Percentiles rank a stretch among this genome's conserved stretches.
phyloP scores from a whole-genome alignment of 257 asterid genomes.

The Jasminum sambac region DNA sequence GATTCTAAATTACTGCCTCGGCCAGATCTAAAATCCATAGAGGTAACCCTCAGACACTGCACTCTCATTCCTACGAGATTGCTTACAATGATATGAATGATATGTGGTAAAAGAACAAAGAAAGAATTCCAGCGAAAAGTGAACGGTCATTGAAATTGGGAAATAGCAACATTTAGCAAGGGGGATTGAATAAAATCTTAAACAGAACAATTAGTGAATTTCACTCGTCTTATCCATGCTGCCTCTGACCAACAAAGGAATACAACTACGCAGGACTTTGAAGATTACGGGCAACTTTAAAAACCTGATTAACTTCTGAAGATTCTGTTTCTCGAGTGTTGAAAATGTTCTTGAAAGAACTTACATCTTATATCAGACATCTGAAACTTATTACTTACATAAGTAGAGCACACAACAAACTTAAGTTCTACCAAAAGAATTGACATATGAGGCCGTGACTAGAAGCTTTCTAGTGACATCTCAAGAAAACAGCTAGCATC shows the following conservation, averaged over 20 bases:
- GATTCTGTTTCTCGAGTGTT: not conserved
- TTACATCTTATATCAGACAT: not conserved
- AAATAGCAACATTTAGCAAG: not conserved
- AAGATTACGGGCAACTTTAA: not conserved
- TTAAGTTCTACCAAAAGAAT: constrained; percentile 7
- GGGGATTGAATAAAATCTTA: not conserved
- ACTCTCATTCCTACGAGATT: not conserved
- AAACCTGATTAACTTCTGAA: not conserved
- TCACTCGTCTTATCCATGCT: not conserved
- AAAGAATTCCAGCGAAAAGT: not conserved
- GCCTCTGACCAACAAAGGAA: not conserved
- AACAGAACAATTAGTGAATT: not conserved
- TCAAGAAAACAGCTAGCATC: constrained; percentile 7
- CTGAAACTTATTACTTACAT: not conserved
- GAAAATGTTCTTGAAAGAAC: not conserved
- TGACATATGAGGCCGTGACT: not conserved
- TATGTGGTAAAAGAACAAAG: not conserved
- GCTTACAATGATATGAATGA: not conserved
- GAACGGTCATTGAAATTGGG: not conserved
- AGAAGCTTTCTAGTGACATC: not conserved
- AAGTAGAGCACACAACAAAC: not conserved
- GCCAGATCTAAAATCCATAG: not conserved
- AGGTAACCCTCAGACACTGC: not conserved
- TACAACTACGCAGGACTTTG: not conserved
- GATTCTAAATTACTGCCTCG: not conserved